phyloP scores from a whole-genome alignment of 805 yeast genomes.

The Candida railenensis region DNA sequence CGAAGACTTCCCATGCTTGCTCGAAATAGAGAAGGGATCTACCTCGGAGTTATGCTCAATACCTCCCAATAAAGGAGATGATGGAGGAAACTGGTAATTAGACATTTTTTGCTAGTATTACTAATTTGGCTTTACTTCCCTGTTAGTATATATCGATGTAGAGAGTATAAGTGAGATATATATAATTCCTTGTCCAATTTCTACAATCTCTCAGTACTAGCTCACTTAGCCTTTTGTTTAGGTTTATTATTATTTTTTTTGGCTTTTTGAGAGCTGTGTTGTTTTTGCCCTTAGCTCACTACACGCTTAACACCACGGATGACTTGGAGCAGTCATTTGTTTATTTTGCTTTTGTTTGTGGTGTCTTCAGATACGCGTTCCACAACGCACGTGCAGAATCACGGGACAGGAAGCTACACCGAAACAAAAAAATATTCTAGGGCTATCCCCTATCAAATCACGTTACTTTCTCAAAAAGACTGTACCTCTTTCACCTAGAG shows the following conservation, averaged over 20 bases:
- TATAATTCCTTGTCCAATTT: too few relatives aligned
- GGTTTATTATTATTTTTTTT: too few relatives aligned
- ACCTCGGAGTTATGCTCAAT: conserved; percentile 17
- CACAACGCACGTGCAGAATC: not conserved
- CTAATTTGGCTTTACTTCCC: not conserved
- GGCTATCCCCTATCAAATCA: not conserved
- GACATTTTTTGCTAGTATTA: conserved; percentile 7
- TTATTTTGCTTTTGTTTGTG: not conserved
- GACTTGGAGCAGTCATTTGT: not conserved
- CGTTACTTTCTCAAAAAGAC: too few relatives aligned
- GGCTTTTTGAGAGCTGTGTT: not conserved
- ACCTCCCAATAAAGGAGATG: conserved; percentile 44
- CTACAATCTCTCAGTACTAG: not conserved
- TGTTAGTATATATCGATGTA: not conserved
- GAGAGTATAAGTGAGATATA: too few relatives aligned
- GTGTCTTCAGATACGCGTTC: not conserved
- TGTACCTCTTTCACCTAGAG: too few relatives aligned
- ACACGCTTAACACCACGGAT: not conserved
- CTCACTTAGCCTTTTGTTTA: not conserved
- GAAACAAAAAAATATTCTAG: not conserved
- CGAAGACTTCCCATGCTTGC: conserved; percentile 3
- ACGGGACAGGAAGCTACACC: not conserved
- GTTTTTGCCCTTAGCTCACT: not conserved
- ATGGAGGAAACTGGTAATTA: conserved; percentile 47
- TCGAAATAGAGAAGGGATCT: conserved; percentile 10